Conservation (phyloP, 148 eudicot species). For the Silene uniflora region DNA sequence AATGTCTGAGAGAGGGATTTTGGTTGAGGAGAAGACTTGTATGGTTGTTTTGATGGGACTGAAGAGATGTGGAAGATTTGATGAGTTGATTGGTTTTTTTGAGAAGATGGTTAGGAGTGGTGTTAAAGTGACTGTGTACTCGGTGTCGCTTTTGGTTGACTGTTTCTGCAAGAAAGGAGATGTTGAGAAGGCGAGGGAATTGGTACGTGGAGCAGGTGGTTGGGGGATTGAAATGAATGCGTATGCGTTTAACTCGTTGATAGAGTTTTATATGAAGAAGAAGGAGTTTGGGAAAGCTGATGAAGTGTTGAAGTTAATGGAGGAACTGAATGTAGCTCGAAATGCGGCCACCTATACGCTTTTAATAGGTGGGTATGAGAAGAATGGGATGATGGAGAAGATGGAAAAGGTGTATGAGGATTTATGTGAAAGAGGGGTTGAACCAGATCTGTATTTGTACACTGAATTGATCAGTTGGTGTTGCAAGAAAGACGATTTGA, state of each 20-base stretch:
- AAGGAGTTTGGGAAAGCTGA: conserved; percentile 35
- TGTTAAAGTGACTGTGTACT: conserved; percentile 61
- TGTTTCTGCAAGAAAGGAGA: conserved; percentile 60
- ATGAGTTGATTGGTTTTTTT: conserved; percentile 42
- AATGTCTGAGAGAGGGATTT: conserved; percentile 44
- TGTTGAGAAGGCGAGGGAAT: conserved; percentile 46
- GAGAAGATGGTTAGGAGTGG: conserved; percentile 53
- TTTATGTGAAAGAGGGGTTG: conserved; percentile 44
- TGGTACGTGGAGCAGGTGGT: conserved; percentile 37
- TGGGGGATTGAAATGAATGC: conserved; percentile 56
- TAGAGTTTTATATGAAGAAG: conserved; percentile 51
- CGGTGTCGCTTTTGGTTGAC: conserved; percentile 60
- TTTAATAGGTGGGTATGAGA: conserved; percentile 44
- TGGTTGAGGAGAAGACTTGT: conserved; percentile 73
- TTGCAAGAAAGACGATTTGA: conserved; percentile 49
- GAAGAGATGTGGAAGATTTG: conserved; percentile 43
- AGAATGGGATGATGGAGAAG: conserved; percentile 43
- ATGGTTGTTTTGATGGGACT: conserved; percentile 69
- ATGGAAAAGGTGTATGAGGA: conserved; percentile 58
- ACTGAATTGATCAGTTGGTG: conserved; percentile 52
- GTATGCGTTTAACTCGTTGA: conserved; percentile 59
- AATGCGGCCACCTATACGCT: conserved; percentile 71
- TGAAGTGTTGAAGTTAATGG: conserved; percentile 48
- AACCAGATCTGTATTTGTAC: conserved; percentile 52
- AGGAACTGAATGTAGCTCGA: conserved; percentile 42